Base-by-base conservation (phyloP, 306 rosid genomes). In the Prunus dulcis region DNA sequence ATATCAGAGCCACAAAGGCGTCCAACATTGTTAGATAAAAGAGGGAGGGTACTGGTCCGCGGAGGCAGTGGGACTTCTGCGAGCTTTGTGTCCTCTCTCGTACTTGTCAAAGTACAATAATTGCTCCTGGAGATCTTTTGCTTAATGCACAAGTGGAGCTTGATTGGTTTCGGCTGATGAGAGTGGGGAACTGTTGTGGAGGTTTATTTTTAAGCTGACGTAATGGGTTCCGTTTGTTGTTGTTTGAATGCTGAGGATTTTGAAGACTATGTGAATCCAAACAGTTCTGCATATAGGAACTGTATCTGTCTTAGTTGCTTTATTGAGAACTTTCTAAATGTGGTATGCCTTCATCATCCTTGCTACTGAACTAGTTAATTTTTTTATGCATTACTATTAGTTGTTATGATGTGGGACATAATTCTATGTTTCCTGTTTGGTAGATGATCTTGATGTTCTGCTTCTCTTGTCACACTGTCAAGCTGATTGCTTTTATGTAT, bases 171-270 rank as follows among this genome's bases (percentile, higher is more conserved):
- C 32, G 23, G 78, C 71, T 13, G 49, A 83, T 76, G 71, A 78
- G 67, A 73, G 81, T 79, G 85, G 80, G 79, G 82, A 76, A 80
- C 71, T 75, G 45, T 77, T 72, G 69, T 58, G 69, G 80, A 73
- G 80, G 62, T 28, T 38, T 83, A 49, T 17, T 71, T 75, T 76
- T 75, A 80, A 75, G 84, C 88, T 76, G 84, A 88, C 89, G 84
- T 63, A 71, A 95, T 95, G 98, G 98, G 98, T 77, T 82, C 98
- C 63, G 97, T 92, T 75, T 95, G 97, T 82, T 88, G 98, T 81
- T 95, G 98, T 82, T 76, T 95, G 80, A 87, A 85, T 65, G 81
- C 65, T 55, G 91, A 90, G 7, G 85, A 87, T 76, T 83, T 86
- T 11, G 98, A 92, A 84, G 98, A 89, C 77, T 92, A 90, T 84